Evolutionary conservation across 2,329 filamentous ascomycete species (phyloP), one percentile per base, ranked within the genome.

Genomic region (Colletotrichum sp.): DNA sequence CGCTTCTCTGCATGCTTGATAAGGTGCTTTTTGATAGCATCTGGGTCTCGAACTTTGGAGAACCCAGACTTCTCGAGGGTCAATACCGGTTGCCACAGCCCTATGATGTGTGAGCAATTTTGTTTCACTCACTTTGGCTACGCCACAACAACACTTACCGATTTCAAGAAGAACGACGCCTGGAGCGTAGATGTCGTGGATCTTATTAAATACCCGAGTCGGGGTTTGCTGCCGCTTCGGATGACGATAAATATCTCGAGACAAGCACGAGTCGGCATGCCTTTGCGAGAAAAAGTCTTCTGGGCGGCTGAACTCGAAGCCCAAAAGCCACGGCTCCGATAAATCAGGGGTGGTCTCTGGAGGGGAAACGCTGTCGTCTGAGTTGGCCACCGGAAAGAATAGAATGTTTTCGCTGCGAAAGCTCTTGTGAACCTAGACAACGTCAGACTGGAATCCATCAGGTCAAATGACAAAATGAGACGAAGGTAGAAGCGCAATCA

Each of bases 61-160:
- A 60, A 32, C 9, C 13, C 57, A 2, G 57, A 60, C 16, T 16
- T 60, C 8, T 60, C 8, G 16, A 60, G 26, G 1, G 16, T 60
- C 2, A 32, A 30, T 2, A 60, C 57, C 9, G 57, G 57, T n/a
- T 60, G 57, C 57, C 57, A 60, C 1, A 60, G 16, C 16, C 57
- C 57, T 30, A 4, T 3, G 3, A 6, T 13, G 3, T 0, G 44
- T 49, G 0, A 21, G 44, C n/a, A 28, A 21, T 49, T 21, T 21
- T 0, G 0, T 21, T 49, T 3, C 1, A 12, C 2, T 3, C 44
- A 7, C 1, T 21, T 8, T 21, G 6, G 1, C n/a, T 18, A 3
- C 3, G 1, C 7, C 5, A 12, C 16, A 44, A 3, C 5, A 2
- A 6, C 18, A 7, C 57, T 0, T 24, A 60, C 26, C 57, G 1